These are phyloP conservation scores for Globisporangium spiculum DNA, from an alignment of 352 stramenopile species.

Conservation along the genomic window DNA sequence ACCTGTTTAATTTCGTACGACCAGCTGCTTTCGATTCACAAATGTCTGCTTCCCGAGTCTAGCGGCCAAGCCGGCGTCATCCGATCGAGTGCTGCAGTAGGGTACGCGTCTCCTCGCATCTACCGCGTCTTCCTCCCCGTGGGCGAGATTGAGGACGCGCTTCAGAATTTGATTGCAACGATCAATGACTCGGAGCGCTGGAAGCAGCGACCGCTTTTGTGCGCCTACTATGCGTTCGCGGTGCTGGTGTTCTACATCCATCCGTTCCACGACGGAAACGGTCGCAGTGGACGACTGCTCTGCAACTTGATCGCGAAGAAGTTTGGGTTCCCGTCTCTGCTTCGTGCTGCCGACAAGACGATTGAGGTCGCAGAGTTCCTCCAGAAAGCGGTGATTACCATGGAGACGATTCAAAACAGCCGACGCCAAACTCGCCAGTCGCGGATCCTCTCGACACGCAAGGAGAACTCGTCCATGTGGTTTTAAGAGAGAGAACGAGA, in stretches of 20 bases:
- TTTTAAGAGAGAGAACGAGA: slow-evolving; percentile 34
- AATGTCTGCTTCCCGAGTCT: slow-evolving; percentile 41
- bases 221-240: slow-evolving; percentile 76
- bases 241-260: slow-evolving; percentile 85
- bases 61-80: slow-evolving; percentile 49
- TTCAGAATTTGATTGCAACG: slow-evolving; percentile 38
- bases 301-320: slow-evolving; percentile 79
- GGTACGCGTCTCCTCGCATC: slow-evolving; percentile 73
- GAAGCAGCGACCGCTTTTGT: slow-evolving; percentile 51
- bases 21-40: slow-evolving; percentile 58
- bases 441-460: slow-evolving; percentile 48
- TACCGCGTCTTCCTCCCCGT: slow-evolving; percentile 78
- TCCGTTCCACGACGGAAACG: slow-evolving; percentile 84
- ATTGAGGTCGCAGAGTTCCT: slow-evolving; percentile 74
- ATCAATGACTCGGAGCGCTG: slow-evolving; percentile 48
- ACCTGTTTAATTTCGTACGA: slow-evolving; percentile 50
- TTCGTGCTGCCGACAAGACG: slow-evolving; percentile 77
- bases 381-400: slow-evolving; percentile 66
- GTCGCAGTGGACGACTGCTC: slow-evolving; percentile 65
- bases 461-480: slow-evolving; percentile 82
- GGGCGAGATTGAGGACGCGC: slow-evolving; percentile 48
- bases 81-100: slow-evolving; percentile 57
- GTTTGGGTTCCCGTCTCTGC: slow-evolving; percentile 50
- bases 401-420: slow-evolving; percentile 65
- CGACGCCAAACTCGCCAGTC: slow-evolving; percentile 44